These are phyloP conservation scores for Darksidea phi DNA, from an alignment of 495 filamentous ascomycete species.

Conservation along the genomic window DNA sequence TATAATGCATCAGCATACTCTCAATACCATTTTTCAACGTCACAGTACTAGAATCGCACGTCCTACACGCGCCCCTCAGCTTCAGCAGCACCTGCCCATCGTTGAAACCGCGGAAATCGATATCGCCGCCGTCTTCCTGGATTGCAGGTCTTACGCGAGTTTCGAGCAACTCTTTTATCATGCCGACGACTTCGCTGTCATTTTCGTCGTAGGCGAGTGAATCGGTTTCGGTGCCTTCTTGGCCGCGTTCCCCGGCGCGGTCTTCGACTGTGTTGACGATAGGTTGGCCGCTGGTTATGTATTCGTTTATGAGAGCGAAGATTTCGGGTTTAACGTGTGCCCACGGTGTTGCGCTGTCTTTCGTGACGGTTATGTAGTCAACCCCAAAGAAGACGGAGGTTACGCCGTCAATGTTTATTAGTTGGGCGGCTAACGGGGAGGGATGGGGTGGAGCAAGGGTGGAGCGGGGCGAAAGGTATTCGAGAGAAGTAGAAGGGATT, in stretches of 20 bases:
- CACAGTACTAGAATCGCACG: slow-evolving; percentile 93
- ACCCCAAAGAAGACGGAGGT: slow-evolving; percentile 90
- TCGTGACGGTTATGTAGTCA: slow-evolving; percentile 96
- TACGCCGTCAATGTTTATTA: slow-evolving; percentile 88
- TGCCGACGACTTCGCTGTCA: slow-evolving; percentile 88
- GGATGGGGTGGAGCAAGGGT: slow-evolving; percentile 87
- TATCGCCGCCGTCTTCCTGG: slow-evolving; percentile 96
- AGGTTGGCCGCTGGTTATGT: slow-evolving; percentile 74
- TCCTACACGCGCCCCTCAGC: slow-evolving; percentile 86
- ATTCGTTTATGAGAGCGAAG: slow-evolving; percentile 90
- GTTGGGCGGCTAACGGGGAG: slow-evolving; percentile 84
- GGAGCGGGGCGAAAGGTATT: slow-evolving; percentile 84
- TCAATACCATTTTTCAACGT: slow-evolving; percentile 97
- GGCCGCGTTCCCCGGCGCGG: slow-evolving; percentile 54
- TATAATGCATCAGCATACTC: slow-evolving; percentile 53
- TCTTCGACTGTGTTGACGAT: slow-evolving; percentile 74
- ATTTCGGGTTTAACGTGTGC: slow-evolving; percentile 92
- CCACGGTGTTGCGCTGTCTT: slow-evolving; percentile 83
- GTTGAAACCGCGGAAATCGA: slow-evolving; percentile 87
- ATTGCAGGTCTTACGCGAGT: slow-evolving; percentile 92
- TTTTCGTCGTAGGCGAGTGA: slow-evolving; percentile 76
- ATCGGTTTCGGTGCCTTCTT: slow-evolving; percentile 59
- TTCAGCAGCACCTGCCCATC: slow-evolving; percentile 83
- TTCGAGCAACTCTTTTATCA: slow-evolving; percentile 99
- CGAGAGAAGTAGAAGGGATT: slow-evolving; percentile 73